Base-by-base conservation (phyloP, 805 yeast species). In the Spathaspora passalidarum region DNA sequence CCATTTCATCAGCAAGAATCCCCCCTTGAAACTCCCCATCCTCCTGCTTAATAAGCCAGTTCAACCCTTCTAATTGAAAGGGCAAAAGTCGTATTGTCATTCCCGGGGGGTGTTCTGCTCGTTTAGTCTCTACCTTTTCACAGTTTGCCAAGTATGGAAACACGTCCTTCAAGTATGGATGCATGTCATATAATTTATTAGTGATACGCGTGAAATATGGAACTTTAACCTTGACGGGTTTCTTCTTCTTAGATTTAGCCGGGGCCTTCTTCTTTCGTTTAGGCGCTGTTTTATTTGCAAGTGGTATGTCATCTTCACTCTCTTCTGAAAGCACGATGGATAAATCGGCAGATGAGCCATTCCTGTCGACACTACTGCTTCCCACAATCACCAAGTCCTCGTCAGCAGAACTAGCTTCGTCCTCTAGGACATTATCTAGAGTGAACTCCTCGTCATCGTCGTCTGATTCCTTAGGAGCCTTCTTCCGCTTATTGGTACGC, bases 1-100 rank as follows among this genome's bases (percentile, higher is more conserved):
- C 99, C 99, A 94, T 94, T 66, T 94, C 99, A 70, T 94, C 99
- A 4, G 99, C 98, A 40, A 94, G 70, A 8, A 94, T 84, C 13
- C 98, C 99, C 20, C 99, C 99, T 13, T 78, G 74, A 63, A 86
- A 92, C 37, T 73, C 76, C 19, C 87, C 75, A 18, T 81, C 82
- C 59, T 92, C 98, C 66, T 92, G 98, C 41, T 80, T 75, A 11
- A 79, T 55, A 49, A 94, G 75, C 99, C 99, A 94, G 56, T 86
- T 79, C 40, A 94, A 71, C 16, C 99, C 99, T 69, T 94, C 99
- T 13, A 81, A 70, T 66, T 94, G 99, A 66, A 94, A 94, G 1
- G 97, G 98, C 22, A 94, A 71, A 32, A 94, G 65, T 22, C 74
- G 75, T 39, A 89, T 76, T 1, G 77, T 77, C 86, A 92, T 80